These are phyloP conservation scores for Phytophthora sojae DNA, from an alignment of 352 stramenopile species.

Conservation along the genomic window DNA sequence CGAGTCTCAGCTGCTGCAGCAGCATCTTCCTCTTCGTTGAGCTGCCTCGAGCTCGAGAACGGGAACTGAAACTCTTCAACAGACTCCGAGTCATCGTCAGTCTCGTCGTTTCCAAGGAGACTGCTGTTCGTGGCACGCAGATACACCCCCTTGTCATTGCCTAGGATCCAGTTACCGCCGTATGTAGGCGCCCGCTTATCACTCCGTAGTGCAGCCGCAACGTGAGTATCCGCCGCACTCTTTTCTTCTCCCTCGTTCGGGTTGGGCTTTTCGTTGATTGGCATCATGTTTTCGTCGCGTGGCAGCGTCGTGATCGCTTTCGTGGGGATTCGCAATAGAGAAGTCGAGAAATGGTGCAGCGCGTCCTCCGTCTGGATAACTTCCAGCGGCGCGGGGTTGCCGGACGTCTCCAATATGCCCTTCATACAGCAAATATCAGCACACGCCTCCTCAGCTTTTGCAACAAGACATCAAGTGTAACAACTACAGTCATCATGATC, in stretches of 20 bases:
- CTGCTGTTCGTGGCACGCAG: slow-evolving; percentile 75
- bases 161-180: slow-evolving; percentile 83
- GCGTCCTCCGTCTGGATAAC: slow-evolving; percentile 68
- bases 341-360: slow-evolving; percentile 70
- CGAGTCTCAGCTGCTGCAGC: slow-evolving; percentile 34
- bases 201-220: slow-evolving; percentile 10
- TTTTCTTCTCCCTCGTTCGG: slow-evolving; percentile 29
- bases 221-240: slow-evolving; percentile 3
- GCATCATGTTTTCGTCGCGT: slow-evolving; percentile 62
- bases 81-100: slow-evolving; percentile 64
- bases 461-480: background rate
- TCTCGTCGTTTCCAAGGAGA: slow-evolving; percentile 70
- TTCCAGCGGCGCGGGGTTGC: slow-evolving; percentile 47
- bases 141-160: slow-evolving; percentile 81
- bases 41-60: slow-evolving; percentile 44
- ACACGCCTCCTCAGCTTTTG: background rate
- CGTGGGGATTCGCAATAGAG: slow-evolving; percentile 73
- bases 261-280: slow-evolving; percentile 51
- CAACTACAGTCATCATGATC: background rate
- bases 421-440: slow-evolving; percentile 8
- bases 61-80: slow-evolving; percentile 60
- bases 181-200: slow-evolving; percentile 43
- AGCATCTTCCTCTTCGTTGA: slow-evolving; percentile 49
- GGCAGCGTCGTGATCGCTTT: slow-evolving; percentile 83
- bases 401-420: slow-evolving; percentile 59